These are phyloP conservation scores for Clonostachys rosea DNA, from an alignment of 2,329 filamentous ascomycete species.

Conservation along the genomic window DNA sequence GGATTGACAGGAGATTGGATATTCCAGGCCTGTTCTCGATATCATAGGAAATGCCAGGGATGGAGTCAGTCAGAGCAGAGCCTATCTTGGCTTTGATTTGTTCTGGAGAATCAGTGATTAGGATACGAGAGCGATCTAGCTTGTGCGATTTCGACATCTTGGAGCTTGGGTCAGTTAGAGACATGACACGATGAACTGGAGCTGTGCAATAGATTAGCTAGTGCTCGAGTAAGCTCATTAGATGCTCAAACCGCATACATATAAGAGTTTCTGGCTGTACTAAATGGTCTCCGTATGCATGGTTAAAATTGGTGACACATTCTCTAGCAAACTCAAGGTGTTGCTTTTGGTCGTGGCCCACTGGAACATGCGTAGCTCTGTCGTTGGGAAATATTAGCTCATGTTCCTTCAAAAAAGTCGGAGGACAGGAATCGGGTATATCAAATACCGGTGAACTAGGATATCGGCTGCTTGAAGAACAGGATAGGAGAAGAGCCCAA, in stretches of 20 bases:
- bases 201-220: constrained; percentile 33
- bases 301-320: constrained; percentile 83
- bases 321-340: constrained; percentile 91
- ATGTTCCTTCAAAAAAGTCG: constrained; percentile 2
- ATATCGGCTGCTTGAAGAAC: constrained; percentile 95
- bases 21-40: constrained; percentile 69
- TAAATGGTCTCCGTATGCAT: constrained; percentile 61
- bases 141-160: constrained; percentile 95
- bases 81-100: constrained; percentile 67
- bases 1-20: constrained; percentile 78
- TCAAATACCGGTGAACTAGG: constrained; percentile 66
- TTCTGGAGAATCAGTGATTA: constrained; percentile 67
- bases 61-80: constrained; percentile 71
- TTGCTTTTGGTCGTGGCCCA: constrained; percentile 92
- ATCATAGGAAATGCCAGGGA: constrained; percentile 66
- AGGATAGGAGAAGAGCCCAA: constrained; percentile 93
- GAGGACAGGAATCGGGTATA: background rate
- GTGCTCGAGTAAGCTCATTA: no score
- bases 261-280: constrained; percentile 66
- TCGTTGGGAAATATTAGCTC: background rate
- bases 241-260: constrained; percentile 39
- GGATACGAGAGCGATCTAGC: constrained; percentile 69
- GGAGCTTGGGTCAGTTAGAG: constrained; percentile 66
- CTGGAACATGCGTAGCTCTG: constrained; percentile 88
- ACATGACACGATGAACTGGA: constrained; percentile 86